Evolutionary conservation across 176 grass and related monocot species (phyloP).

Genomic region (Dactylis glomerata): DNA sequence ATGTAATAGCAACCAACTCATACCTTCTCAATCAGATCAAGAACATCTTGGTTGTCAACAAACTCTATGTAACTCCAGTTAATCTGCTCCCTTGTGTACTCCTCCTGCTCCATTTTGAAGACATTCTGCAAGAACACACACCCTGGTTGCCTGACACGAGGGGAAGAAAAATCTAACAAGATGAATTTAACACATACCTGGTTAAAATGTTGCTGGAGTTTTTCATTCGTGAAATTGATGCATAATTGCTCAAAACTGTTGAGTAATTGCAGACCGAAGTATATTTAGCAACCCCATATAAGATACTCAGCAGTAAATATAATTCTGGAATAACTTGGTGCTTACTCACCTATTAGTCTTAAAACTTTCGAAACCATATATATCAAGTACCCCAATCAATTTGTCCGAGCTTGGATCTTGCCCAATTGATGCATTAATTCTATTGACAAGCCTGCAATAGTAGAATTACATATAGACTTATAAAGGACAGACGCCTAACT

Average conservation of each 20-base stretch:
- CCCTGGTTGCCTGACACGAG: slow-evolving; percentile 17
- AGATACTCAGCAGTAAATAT: neutral
- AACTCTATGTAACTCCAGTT: slow-evolving; percentile 99
- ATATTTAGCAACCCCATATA: slow-evolving; percentile 21
- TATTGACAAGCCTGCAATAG: slow-evolving; percentile 77
- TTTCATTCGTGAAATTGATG: slow-evolving; percentile 99
- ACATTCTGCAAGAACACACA: slow-evolving; percentile 67
- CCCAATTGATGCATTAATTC: slow-evolving; percentile 93
- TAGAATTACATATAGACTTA: slow-evolving; percentile 31
- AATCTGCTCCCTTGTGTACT: slow-evolving; percentile 92
- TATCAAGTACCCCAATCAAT: slow-evolving; percentile 98
- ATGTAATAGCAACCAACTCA: neutral
- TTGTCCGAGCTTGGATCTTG: slow-evolving; percentile 77
- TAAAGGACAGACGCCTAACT: slow-evolving; percentile 29
- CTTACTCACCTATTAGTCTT: slow-evolving; percentile 81
- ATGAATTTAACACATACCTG: slow-evolving; percentile 52
- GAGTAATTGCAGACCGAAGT: slow-evolving; percentile 18
- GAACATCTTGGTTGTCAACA: slow-evolving; percentile 96
- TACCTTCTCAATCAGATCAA: slow-evolving; percentile 97
- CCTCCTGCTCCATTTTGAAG: slow-evolving; percentile 98
- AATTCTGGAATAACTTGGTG: slow-evolving; percentile 28
- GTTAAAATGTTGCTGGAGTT: slow-evolving; percentile 97
- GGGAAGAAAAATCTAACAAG: slow-evolving; percentile 11
- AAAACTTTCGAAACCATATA: slow-evolving; percentile 99
- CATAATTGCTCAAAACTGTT: slow-evolving; percentile 96